Evolutionary conservation across 1,139 yeast species (phyloP).

Genomic region (Taphrina flavorubra): DNA sequence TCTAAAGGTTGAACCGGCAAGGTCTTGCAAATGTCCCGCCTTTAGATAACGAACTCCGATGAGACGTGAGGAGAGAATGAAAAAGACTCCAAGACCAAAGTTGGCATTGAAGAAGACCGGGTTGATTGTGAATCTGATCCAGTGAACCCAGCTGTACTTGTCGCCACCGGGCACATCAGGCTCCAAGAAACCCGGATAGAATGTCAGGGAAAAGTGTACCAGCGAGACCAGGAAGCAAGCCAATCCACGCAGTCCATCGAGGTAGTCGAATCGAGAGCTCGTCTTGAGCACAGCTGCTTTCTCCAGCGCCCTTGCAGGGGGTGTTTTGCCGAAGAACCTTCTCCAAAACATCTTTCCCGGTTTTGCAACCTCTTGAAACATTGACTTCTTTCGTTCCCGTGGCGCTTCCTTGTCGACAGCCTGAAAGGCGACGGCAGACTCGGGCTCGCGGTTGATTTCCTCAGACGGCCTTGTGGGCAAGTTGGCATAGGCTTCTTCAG

Average conservation of each 20-base stretch:
- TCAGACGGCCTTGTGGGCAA: conserved; percentile 30
- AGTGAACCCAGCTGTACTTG: conserved; percentile 28
- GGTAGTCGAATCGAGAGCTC: conserved; percentile 25
- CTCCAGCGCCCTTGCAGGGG: not conserved
- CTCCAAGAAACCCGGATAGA: conserved; percentile 32
- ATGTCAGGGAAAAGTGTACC: conserved; percentile 33
- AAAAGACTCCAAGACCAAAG: conserved; percentile 38
- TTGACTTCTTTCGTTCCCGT: conserved; percentile 22
- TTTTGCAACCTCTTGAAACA: conserved; percentile 9
- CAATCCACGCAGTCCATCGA: conserved; percentile 38
- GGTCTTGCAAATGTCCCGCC: conserved; percentile 26
- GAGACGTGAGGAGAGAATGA: conserved; percentile 36
- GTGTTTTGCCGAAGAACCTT: conserved; percentile 14
- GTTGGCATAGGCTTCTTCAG: conserved; percentile 25
- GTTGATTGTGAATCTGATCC: conserved; percentile 19
- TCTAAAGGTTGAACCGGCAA: conserved; percentile 36
- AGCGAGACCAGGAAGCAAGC: conserved; percentile 36
- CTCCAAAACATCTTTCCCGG: conserved; percentile 24
- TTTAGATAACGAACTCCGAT: conserved; percentile 34
- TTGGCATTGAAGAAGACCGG: conserved; percentile 39
- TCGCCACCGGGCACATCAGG: not conserved
- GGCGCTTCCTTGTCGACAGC: conserved; percentile 1
- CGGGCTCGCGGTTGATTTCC: conserved; percentile 18
- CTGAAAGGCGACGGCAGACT: conserved; percentile 29
- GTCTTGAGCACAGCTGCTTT: conserved; percentile 5